These are phyloP conservation scores for Massariosphaeria phaeospora DNA, from an alignment of 495 filamentous ascomycete genomes.

Conservation along the genomic window DNA sequence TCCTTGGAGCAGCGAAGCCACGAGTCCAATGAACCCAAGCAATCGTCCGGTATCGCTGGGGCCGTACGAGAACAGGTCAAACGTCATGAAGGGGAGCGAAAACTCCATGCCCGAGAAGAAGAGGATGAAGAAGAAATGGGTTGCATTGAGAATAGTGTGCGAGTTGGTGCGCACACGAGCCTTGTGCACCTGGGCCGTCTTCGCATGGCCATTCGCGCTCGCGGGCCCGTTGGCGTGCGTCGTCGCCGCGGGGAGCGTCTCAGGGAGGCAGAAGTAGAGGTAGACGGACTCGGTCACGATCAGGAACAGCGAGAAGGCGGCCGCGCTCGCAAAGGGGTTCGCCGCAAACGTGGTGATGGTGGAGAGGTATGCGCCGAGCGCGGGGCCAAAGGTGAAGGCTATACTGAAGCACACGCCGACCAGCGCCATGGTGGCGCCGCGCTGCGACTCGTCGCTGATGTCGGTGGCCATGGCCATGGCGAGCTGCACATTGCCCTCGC, in stretches of 20 bases:
- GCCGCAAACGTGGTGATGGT: conserved; percentile 67
- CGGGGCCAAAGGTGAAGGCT: conserved; percentile 92
- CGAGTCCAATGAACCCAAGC: conserved; percentile 84
- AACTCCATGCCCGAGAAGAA: conserved; percentile 98
- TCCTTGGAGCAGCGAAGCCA: conserved; percentile 88
- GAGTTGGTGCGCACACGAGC: conserved; percentile 61
- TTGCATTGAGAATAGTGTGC: conserved; percentile 72
- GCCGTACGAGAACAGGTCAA: conserved; percentile 80
- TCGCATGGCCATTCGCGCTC: conserved; percentile 12
- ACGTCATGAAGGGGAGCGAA: conserved; percentile 92
- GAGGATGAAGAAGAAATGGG: conserved; percentile 87
- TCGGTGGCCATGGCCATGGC: conserved; percentile 96
- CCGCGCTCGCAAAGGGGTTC: conserved; percentile 91
- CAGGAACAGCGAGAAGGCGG: conserved; percentile 73
- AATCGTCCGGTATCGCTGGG: conserved; percentile 77
- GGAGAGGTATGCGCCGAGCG: conserved; percentile 78
- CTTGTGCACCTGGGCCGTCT: conserved; percentile 29
- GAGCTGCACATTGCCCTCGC: conserved; percentile 94
- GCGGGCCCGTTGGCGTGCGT: conserved; percentile 23
- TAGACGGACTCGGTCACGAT: conserved; percentile 83
- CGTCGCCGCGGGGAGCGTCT: conserved; percentile 62
- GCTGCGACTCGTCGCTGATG: conserved; percentile 73
- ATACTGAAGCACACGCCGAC: conserved; percentile 96
- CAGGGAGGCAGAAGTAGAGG: conserved; percentile 80
- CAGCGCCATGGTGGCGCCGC: conserved; percentile 88